These are phyloP conservation scores for Capsella bursapastoris DNA, from an alignment of 345 rosid species.

Conservation along the genomic window DNA sequence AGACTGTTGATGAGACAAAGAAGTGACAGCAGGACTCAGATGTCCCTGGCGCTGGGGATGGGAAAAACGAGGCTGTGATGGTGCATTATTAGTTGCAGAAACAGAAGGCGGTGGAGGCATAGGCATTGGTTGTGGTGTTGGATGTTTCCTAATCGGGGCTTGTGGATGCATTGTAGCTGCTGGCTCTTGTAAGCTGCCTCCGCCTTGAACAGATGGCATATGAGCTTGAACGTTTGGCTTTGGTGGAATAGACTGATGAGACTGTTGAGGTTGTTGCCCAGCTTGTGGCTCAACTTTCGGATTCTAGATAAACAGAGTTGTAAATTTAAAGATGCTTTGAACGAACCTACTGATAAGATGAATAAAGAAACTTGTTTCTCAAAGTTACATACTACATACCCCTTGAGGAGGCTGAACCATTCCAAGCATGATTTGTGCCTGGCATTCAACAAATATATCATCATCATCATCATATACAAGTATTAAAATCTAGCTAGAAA, in stretches of 20 bases:
- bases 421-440: slow-evolving; percentile 99
- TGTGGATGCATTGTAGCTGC: slow-evolving; percentile 54
- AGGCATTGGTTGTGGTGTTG: slow-evolving; percentile 55
- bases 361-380: not conserved
- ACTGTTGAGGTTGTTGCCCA: slow-evolving; percentile 62
- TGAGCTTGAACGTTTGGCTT: slow-evolving; percentile 61
- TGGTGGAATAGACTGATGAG: slow-evolving; percentile 56
- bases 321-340: slow-evolving; percentile 15
- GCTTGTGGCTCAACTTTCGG: slow-evolving; percentile 66
- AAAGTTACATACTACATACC: slow-evolving; percentile 53
- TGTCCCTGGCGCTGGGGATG: slow-evolving; percentile 75
- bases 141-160: slow-evolving; percentile 63
- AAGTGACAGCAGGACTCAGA: slow-evolving; percentile 53
- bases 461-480: slow-evolving; percentile 18
- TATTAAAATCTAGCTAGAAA: not conserved
- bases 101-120: slow-evolving; percentile 51
- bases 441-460: slow-evolving; percentile 28
- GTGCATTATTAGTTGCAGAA: slow-evolving; percentile 56
- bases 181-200: slow-evolving; percentile 58
- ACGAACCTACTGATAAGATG: slow-evolving; percentile 18
- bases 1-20: slow-evolving; percentile 60
- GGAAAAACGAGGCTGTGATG: slow-evolving; percentile 63
- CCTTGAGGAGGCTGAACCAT: slow-evolving; percentile 95
- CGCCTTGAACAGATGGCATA: slow-evolving; percentile 52
- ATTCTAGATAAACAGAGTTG: slow-evolving; percentile 51